These are phyloP conservation scores for Nigrospora oryzae DNA, from an alignment of 2,329 filamentous ascomycete genomes.

Conservation along the genomic window DNA sequence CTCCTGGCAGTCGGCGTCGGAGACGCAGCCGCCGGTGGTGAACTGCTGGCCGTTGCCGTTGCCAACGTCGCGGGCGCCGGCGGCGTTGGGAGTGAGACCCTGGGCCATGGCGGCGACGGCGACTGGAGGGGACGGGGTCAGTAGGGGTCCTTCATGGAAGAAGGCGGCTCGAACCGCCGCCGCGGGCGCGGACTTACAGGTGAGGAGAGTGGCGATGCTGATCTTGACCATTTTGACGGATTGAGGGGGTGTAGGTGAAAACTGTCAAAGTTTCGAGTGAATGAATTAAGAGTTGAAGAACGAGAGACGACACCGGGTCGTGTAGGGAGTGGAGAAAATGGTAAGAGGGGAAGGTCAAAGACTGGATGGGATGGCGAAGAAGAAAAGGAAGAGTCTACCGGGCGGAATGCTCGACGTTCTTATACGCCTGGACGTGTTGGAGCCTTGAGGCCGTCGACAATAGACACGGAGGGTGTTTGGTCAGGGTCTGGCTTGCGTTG, in stretches of 20 bases:
- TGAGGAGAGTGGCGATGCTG: conserved; percentile 15
- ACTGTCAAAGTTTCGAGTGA: conserved; percentile 4
- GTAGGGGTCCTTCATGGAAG: not conserved
- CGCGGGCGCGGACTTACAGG: conserved; percentile 16
- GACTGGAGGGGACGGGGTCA: conserved; percentile 13
- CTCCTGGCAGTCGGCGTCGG: conserved; percentile 23
- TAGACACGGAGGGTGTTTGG: no score
- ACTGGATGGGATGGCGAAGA: not conserved
- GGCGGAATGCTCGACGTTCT: no score
- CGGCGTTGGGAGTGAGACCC: conserved; percentile 20
- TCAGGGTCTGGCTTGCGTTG: no score
- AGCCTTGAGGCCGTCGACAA: no score
- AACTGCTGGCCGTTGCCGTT: conserved; percentile 22
- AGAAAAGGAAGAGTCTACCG: not conserved
- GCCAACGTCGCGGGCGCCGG: conserved; percentile 24
- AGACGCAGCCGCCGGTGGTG: conserved; percentile 26
- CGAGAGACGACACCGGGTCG: conserved; percentile 10
- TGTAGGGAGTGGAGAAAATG: not conserved
- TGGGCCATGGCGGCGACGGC: conserved; percentile 17
- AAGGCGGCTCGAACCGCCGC: not conserved
- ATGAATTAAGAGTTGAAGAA: conserved; percentile 5
- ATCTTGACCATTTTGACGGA: conserved; percentile 25
- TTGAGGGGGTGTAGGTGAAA: conserved; percentile 1
- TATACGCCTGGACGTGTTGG: no score
- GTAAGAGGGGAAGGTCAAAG: not conserved